Conservation (phyloP, 75 land plant genomes). For the Ceratopteris richardii region DNA sequence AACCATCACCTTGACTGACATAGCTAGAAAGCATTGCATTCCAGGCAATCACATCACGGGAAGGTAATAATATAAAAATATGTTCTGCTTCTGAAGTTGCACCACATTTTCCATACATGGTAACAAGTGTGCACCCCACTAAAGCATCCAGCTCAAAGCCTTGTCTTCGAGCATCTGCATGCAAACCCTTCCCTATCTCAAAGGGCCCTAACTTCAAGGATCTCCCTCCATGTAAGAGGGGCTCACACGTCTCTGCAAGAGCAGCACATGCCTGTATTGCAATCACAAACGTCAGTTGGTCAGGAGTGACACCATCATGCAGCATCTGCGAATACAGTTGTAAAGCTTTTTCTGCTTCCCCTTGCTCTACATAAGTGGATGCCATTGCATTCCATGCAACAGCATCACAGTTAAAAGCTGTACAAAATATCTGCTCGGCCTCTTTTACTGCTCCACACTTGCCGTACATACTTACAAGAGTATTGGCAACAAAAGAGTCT, state of each 20-base stretch:
- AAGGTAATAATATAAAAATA: slow-evolving; percentile 39
- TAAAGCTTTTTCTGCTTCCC: not conserved
- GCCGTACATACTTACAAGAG: slow-evolving; percentile 3
- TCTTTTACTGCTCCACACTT: slow-evolving; percentile 1
- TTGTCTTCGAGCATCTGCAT: slow-evolving; percentile 3
- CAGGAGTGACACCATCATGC: slow-evolving; percentile 5
- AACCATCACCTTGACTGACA: slow-evolving; percentile 17
- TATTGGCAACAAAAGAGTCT: not conserved
- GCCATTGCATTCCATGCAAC: slow-evolving; percentile 6
- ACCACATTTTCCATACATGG: slow-evolving; percentile 1
- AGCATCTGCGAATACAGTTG: not conserved
- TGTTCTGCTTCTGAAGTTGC: not conserved
- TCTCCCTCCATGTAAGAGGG: no score
- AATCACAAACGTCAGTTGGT: slow-evolving; percentile 1
- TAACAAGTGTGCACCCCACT: not conserved
- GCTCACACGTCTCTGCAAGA: no score
- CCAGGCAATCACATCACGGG: slow-evolving; percentile 41
- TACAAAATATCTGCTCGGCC: not conserved
- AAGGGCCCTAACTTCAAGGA: no score
- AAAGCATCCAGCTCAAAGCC: not conserved
- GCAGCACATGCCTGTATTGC: not conserved
- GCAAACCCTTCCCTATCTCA: not conserved
- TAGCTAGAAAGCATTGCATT: slow-evolving; percentile 36
- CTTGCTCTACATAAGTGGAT: slow-evolving; percentile 2
- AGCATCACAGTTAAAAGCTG: not conserved